These are phyloP conservation scores for Fomitopsis pulvina DNA, from an alignment of 768 basidiomycete genomes.

Conservation along the genomic window DNA sequence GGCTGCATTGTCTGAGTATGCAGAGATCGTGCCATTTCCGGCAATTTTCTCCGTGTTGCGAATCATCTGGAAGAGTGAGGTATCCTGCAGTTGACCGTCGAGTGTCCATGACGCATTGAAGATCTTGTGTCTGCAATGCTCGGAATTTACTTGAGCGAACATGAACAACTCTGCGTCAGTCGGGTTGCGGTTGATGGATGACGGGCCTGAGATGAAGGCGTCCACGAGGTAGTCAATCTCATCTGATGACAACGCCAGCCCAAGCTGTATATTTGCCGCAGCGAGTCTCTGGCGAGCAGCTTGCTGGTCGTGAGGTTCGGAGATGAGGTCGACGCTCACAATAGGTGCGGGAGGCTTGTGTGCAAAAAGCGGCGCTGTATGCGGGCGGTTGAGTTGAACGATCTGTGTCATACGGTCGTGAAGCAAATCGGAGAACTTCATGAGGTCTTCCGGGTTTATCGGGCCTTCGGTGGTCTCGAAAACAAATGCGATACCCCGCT, in stretches of 20 bases:
- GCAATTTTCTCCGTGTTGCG: constrained; percentile 85
- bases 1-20: constrained; percentile 97
- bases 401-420: constrained; percentile 97
- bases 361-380: constrained; percentile 48
- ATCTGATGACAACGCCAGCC: constrained; percentile 82
- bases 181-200: constrained; percentile 73
- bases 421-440: constrained; percentile 58
- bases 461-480: constrained; percentile 40
- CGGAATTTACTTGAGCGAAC: constrained; percentile 99
- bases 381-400: constrained; percentile 53
- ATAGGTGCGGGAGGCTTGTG: constrained; percentile 63
- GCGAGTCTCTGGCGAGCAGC: constrained; percentile 59
- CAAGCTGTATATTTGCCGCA: constrained; percentile 75
- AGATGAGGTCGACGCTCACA: constrained; percentile 57
- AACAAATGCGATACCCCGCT: constrained; percentile 73
- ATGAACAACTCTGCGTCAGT: constrained; percentile 99
- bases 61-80: constrained; percentile 94
- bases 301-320: constrained; percentile 20
- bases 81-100: constrained; percentile 55
- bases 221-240: constrained; percentile 91
- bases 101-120: constrained; percentile 98
- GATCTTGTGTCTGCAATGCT: constrained; percentile 98
- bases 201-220: constrained; percentile 70
- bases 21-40: constrained; percentile 80
- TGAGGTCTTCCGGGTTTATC: constrained; percentile 42